Evolutionary conservation across 2,329 filamentous ascomycete species (phyloP).

Genomic region (Paradendryphiella salina): DNA sequence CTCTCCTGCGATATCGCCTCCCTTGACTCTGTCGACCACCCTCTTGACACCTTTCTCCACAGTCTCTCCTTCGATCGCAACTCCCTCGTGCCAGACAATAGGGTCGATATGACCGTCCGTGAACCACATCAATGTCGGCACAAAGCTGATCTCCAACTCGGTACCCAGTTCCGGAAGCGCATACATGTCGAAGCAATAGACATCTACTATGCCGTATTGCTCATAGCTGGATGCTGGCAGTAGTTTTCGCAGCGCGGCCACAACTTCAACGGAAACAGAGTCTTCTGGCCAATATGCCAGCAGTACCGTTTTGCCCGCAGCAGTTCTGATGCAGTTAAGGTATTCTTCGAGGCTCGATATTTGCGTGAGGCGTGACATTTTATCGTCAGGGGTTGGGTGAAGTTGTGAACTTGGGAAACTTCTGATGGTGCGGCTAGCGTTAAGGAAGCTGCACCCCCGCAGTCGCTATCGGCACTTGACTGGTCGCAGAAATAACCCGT

Average conservation of each 20-base stretch:
- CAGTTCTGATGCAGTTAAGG: slow-evolving; percentile 18
- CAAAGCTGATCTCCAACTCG: slow-evolving; percentile 28
- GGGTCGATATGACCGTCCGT: slow-evolving; percentile 26
- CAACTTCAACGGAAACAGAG: slow-evolving; percentile 20
- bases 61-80: slow-evolving; percentile 28
- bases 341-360: slow-evolving; percentile 24
- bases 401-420: not conserved
- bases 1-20: slow-evolving; percentile 28
- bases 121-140: slow-evolving; percentile 34
- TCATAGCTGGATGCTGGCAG: slow-evolving; percentile 19
- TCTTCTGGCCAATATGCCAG: slow-evolving; percentile 32
- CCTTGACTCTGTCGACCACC: slow-evolving; percentile 32
- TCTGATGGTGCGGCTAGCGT: not conserved
- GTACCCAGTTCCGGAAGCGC: slow-evolving; percentile 26
- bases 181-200: slow-evolving; percentile 32
- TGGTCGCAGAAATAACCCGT: no score
- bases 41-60: slow-evolving; percentile 29
- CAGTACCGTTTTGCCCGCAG: slow-evolving; percentile 26
- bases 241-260: slow-evolving; percentile 18
- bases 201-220: slow-evolving; percentile 19
- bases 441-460: not conserved
- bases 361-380: slow-evolving; percentile 17
- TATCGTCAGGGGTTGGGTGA: slow-evolving; percentile 1
- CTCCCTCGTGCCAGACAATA: slow-evolving; percentile 32
- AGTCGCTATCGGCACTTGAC: no score